Evolutionary conservation across 2,329 filamentous ascomycete genomes (phyloP).

Genomic region (Zalaria obscura): DNA sequence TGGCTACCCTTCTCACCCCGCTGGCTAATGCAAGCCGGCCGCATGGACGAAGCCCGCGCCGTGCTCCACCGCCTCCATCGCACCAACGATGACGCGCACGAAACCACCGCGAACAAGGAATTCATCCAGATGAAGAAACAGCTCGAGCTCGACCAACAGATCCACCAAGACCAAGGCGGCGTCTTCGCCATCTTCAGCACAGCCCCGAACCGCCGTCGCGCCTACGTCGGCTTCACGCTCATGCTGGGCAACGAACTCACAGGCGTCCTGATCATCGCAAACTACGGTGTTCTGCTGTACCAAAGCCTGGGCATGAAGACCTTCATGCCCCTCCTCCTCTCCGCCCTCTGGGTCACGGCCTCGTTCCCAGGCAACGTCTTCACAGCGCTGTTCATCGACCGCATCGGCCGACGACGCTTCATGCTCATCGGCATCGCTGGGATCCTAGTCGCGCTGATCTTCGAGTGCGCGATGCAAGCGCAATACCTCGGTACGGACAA

Average conservation of each 20-base stretch:
- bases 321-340: conserved; percentile 28
- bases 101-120: conserved; percentile 22
- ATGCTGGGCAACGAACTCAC: conserved; percentile 22
- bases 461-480: conserved; percentile 23
- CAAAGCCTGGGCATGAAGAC: conserved; percentile 20
- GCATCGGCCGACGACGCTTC: conserved; percentile 25
- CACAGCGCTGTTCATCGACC: conserved; percentile 25
- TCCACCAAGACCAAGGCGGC: conserved; percentile 12
- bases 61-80: conserved; percentile 30
- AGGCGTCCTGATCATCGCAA: conserved; percentile 15
- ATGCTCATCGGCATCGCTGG: conserved; percentile 28
- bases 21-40: conserved; percentile 29
- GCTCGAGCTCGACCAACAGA: conserved; percentile 23
- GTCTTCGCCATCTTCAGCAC: conserved; percentile 29
- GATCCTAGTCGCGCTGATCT: conserved; percentile 25
- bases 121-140: conserved; percentile 33
- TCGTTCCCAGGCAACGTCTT: conserved; percentile 26
- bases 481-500: conserved; percentile 20
- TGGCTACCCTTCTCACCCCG: conserved; percentile 29
- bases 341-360: conserved; percentile 29
- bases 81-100: conserved; percentile 23
- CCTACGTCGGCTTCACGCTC: conserved; percentile 6
- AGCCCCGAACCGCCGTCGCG: conserved; percentile 23
- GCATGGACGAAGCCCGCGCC: conserved; percentile 23
- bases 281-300: conserved; percentile 28